Percentiles rank a stretch among this genome's conserved stretches.
Conservation (phyloP, 129 eudicot genomes). For the Oenanthe sinensis region DNA sequence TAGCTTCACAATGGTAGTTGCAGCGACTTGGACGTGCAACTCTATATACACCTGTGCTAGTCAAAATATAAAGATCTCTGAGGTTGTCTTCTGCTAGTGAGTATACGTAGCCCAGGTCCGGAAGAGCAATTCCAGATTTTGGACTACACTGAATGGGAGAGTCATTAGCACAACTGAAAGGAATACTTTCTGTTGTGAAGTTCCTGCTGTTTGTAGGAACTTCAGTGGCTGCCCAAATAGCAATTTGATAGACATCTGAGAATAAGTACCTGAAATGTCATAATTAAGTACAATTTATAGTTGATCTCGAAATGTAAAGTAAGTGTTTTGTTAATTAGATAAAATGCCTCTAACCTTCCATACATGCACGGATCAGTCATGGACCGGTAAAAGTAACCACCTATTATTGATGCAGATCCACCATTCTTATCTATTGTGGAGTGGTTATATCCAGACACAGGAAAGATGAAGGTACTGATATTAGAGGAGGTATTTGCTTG, state of each 20-base stretch:
- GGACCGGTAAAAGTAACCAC: constrained; percentile 72
- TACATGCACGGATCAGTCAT: constrained; percentile 69
- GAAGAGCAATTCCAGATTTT: constrained; percentile 43
- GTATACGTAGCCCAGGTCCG: constrained; percentile 53
- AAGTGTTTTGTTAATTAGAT: neutral
- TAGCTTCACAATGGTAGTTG: constrained; percentile 32
- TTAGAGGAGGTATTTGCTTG: neutral
- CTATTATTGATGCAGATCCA: constrained; percentile 80
- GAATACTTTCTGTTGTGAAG: constrained; percentile 16
- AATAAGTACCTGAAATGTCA: constrained; percentile 47
- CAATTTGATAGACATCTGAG: constrained; percentile 54
- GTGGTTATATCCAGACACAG: constrained; percentile 57
- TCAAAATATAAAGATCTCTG: constrained; percentile 42
- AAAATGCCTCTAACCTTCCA: constrained; percentile 45
- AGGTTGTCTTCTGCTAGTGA: constrained; percentile 59
- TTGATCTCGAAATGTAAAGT: neutral
- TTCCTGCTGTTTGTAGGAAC: constrained; percentile 60
- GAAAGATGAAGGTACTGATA: neutral
- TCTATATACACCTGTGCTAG: constrained; percentile 65
- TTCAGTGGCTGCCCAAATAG: constrained; percentile 63
- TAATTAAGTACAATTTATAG: neutral
- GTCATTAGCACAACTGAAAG: constrained; percentile 55
- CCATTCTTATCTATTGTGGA: constrained; percentile 41
- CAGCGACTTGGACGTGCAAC: constrained; percentile 68
- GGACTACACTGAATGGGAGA: constrained; percentile 54